Evolutionary conservation across 352 stramenopile genomes (phyloP).

Genomic region (Chrysophaeum taylorii): DNA sequence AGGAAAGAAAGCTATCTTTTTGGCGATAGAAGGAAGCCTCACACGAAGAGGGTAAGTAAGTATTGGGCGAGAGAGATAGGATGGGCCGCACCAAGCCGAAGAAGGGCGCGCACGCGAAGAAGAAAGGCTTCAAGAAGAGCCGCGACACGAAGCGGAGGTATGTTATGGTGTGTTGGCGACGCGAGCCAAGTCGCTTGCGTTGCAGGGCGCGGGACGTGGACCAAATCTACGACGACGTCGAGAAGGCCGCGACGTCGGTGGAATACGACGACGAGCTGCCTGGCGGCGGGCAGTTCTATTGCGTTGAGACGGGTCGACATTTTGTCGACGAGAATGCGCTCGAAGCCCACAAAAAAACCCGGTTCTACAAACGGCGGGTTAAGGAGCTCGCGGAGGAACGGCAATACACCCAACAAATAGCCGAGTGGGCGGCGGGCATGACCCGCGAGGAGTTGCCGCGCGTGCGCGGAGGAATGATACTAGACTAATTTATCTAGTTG

Average conservation of each 20-base stretch:
- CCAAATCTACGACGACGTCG: conserved; percentile 62
- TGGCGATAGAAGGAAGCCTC: too few relatives aligned
- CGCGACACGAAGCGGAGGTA: conserved; percentile 16
- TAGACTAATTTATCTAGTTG: too few relatives aligned
- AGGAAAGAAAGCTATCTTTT: too few relatives aligned
- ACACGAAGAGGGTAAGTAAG: too few relatives aligned
- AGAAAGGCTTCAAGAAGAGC: conserved; percentile 55
- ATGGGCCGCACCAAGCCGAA: conserved; percentile 26
- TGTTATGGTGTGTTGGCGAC: not conserved
- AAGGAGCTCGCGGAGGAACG: conserved; percentile 60
- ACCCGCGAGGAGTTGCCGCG: too few relatives aligned
- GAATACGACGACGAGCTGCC: conserved; percentile 63
- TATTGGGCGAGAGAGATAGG: too few relatives aligned
- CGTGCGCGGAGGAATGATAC: too few relatives aligned
- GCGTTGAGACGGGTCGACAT: conserved; percentile 55
- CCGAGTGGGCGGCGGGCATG: conserved; percentile 50
- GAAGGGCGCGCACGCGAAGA: conserved; percentile 37
- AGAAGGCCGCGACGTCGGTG: conserved; percentile 45
- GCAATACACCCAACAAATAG: conserved; percentile 53
- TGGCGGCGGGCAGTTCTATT: conserved; percentile 64
- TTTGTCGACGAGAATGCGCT: conserved; percentile 54
- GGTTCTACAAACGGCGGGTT: conserved; percentile 57
- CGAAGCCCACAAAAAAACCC: conserved; percentile 56
- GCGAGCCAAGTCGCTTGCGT: not conserved
- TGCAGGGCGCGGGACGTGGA: conserved; percentile 51